phyloP scores from a whole-genome alignment of 768 basidiomycete genomes.

The Hygrophorus pudorinus region DNA sequence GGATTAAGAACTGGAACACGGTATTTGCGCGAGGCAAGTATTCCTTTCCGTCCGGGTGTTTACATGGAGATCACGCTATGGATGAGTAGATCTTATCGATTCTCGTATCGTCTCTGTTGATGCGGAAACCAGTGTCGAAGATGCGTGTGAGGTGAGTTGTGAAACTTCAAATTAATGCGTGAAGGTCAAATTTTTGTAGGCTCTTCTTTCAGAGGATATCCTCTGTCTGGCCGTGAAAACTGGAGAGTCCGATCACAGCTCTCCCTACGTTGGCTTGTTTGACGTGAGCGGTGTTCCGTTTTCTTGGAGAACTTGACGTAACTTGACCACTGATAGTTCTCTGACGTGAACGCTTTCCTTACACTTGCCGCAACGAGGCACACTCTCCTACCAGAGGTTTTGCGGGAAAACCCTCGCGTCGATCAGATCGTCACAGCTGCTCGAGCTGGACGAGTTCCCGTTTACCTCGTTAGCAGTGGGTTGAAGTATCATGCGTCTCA shows the following conservation, averaged over 20 bases:
- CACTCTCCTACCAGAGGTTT: slow-evolving; percentile 50
- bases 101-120: slow-evolving; percentile 55
- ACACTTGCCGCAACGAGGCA: slow-evolving; percentile 75
- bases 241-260: slow-evolving; percentile 17
- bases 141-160: slow-evolving; percentile 63
- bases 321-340: slow-evolving; percentile 36
- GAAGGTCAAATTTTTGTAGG: slow-evolving; percentile 14
- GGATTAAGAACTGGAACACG: slow-evolving; percentile 49
- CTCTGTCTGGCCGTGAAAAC: slow-evolving; percentile 56
- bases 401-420: slow-evolving; percentile 47
- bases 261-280: slow-evolving; percentile 49
- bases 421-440: slow-evolving; percentile 69
- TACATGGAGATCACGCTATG: background rate
- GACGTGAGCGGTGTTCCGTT: slow-evolving; percentile 42
- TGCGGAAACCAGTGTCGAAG: slow-evolving; percentile 68
- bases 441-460: slow-evolving; percentile 61
- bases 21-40: slow-evolving; percentile 48
- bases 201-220: slow-evolving; percentile 51
- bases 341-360: slow-evolving; percentile 83
- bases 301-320: background rate
- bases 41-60: background rate
- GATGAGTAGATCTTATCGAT: slow-evolving; percentile 54
- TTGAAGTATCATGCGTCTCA: slow-evolving; percentile 1
- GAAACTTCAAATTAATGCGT: background rate
- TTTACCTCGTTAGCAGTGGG: slow-evolving; percentile 71